phyloP scores from a whole-genome alignment of 176 grass and related monocot species.

The Pharus latifolius region DNA sequence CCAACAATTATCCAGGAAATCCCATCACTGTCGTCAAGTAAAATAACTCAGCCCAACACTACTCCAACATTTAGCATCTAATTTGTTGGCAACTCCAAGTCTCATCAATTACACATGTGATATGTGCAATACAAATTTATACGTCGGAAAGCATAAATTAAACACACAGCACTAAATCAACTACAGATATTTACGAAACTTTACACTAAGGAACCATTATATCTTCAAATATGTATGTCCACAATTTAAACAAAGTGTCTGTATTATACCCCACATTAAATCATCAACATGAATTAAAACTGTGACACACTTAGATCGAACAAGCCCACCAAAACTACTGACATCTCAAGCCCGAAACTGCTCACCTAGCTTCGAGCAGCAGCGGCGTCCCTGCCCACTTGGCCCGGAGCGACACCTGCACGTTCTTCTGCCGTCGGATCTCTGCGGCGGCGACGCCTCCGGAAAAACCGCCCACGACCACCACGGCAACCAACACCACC shows the following conservation, averaged over 20 bases:
- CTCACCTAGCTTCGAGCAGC: constrained; percentile 78
- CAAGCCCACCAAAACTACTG: not conserved
- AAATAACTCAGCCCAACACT: not conserved
- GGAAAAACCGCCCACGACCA: constrained; percentile 21
- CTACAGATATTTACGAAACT: not conserved
- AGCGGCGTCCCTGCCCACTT: constrained; percentile 85
- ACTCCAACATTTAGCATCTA: not conserved
- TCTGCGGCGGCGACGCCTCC: constrained; percentile 2
- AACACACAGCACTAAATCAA: not conserved
- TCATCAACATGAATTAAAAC: not conserved
- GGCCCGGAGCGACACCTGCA: constrained; percentile 75
- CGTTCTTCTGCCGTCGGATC: constrained; percentile 77
- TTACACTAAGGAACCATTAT: not conserved
- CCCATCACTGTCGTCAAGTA: not conserved
- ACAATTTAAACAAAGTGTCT: not conserved
- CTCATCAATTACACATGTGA: not conserved
- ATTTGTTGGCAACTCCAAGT: not conserved
- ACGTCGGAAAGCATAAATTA: not conserved
- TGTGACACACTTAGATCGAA: not conserved
- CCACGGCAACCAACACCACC: not conserved
- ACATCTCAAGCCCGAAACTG: not conserved
- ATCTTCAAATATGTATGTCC: not conserved
- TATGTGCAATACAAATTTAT: no score
- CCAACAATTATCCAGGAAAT: not conserved
- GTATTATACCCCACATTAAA: no score